phyloP scores from a whole-genome alignment of 2,329 filamentous ascomycete species.

The Cercospora sp. region DNA sequence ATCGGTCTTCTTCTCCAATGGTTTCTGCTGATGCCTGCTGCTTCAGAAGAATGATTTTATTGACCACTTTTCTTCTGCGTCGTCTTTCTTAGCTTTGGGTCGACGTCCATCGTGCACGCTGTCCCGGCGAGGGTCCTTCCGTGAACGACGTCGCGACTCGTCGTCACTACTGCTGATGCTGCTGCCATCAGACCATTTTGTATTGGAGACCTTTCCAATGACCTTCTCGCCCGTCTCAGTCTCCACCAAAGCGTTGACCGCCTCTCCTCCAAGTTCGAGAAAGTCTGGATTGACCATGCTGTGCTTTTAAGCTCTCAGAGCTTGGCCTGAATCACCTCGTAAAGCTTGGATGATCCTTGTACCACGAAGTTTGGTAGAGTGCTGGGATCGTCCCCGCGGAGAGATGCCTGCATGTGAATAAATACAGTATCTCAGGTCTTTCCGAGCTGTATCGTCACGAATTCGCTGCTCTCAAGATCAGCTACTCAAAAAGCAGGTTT shows the following conservation, averaged over 20 bases:
- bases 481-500: not conserved
- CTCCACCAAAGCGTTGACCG: slow-evolving; percentile 1
- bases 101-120: not conserved
- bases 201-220: not conserved
- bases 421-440: not conserved
- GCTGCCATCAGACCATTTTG: not conserved
- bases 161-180: not conserved
- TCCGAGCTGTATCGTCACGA: not conserved
- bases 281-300: slow-evolving; percentile 9
- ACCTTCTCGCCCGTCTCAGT: not conserved
- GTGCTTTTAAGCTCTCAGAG: not conserved
- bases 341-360: not conserved
- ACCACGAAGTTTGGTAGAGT: not conserved
- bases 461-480: not conserved
- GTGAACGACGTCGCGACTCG: not conserved
- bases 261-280: slow-evolving; percentile 8
- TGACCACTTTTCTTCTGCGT: not conserved
- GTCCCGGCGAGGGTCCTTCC: not conserved
- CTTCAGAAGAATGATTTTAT: slow-evolving; percentile 4
- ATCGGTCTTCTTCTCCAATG: not conserved
- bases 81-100: not conserved
- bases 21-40: slow-evolving; percentile 6
- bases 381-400: not conserved
- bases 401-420: not conserved
- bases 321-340: not conserved